Percentiles rank a stretch among this genome's conserved stretches.
These are phyloP conservation scores for Apiospora rasikravindrae DNA, from an alignment of 2,329 filamentous ascomycete species.

Conservation along the genomic window DNA sequence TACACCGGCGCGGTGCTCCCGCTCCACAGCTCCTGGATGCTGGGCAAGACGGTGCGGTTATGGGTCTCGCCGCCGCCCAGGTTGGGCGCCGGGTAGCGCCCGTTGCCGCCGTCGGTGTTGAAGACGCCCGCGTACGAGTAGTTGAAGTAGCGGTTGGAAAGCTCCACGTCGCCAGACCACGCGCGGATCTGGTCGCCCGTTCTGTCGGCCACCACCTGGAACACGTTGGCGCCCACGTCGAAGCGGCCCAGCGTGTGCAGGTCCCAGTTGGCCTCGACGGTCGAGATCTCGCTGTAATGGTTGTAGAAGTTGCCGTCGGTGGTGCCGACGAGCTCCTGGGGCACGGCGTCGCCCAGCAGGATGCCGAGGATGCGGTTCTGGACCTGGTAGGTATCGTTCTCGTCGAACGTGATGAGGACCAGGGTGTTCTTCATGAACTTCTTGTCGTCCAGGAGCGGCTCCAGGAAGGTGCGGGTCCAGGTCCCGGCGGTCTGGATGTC, in stretches of 20 bases:
- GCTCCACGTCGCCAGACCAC: constrained; percentile 40
- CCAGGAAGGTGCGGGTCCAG: constrained; percentile 72
- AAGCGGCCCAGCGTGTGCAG: constrained; percentile 72
- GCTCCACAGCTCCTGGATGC: constrained; percentile 45
- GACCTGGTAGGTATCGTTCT: constrained; percentile 71
- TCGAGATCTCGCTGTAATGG: constrained; percentile 73
- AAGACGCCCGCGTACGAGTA: constrained; percentile 57
- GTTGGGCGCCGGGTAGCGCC: constrained; percentile 48
- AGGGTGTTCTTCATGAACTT: constrained; percentile 80
- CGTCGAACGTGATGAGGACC: constrained; percentile 79
- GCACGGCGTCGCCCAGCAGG: constrained; percentile 77
- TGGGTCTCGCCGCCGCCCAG: constrained; percentile 35
- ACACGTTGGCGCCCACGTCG: constrained; percentile 77
- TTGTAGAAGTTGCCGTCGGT: constrained; percentile 73
- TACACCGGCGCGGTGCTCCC: constrained; percentile 46
- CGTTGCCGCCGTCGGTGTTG: constrained; percentile 44
- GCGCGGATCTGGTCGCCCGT: constrained; percentile 59
- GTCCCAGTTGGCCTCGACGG: constrained; percentile 72
- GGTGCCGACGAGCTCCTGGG: constrained; percentile 67
- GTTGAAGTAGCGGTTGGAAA: constrained; percentile 52
- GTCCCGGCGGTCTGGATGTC: constrained; percentile 69
- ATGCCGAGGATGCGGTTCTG: constrained; percentile 74
- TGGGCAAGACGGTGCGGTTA: constrained; percentile 42
- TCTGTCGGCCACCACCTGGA: constrained; percentile 61
- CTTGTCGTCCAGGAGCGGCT: constrained; percentile 70